Evolutionary conservation across 176 grass and related monocot species (phyloP), one percentile per base, ranked within the genome.

Genomic region (Triticum urartu): DNA sequence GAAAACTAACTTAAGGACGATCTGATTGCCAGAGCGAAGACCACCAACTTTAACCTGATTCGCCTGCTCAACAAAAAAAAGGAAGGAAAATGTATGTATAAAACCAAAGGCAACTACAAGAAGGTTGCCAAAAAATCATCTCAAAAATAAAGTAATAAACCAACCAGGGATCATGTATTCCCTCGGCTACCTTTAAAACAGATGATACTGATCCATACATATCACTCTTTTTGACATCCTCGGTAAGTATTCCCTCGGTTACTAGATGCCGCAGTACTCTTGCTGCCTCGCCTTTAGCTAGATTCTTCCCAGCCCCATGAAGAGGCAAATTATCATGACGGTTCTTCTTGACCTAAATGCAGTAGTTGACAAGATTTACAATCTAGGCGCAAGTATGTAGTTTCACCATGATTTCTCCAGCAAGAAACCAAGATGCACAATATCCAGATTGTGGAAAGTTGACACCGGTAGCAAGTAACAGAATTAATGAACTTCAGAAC

Each of bases 241-340:
- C 97, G 11, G 58, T 59, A 50, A 98, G 94, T 89, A 98, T 90
- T 90, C 84, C 83, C 65, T 98, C 92, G 64, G 76, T 91, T 72
- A 98, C 92, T 88, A 98, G 79, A 91, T 95, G 68, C 0, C 90
- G 92, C 11, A 98, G 22, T 88, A 98, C 75, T 59, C 97, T 90
- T 54, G 94, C 86, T 35, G 91, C 94, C 48, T 95, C 92, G 22
- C 92, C 85, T 91, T 94, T 98, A 40, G 81, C 76, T 17, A 95
- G 83, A 86, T 82, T 74, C 82, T 92, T 98, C 67, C 97, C 97
- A 88, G 93, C 93, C 83, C 93, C 97, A 64, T 98, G 97, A 94
- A 98, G 94, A 75, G 17, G 4, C 22, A 95, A 84, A 36, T 1
- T 83, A 68, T 98, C 87, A 91, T 98, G 97, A 35, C 45, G 70